Base-by-base conservation (phyloP, 768 basidiomycete genomes). In the Podaxis rugospora region DNA sequence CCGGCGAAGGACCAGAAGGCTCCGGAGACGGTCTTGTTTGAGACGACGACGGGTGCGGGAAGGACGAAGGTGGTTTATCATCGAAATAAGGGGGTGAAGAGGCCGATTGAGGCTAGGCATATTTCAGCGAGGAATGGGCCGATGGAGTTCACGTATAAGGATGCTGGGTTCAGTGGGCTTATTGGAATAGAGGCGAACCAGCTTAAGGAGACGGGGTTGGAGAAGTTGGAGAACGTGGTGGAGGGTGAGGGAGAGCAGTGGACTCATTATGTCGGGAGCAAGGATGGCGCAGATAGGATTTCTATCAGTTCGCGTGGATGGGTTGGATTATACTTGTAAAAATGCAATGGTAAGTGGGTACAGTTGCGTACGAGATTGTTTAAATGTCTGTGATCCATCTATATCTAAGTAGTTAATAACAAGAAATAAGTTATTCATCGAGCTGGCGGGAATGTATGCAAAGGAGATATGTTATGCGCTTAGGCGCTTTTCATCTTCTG, bases 121-220 rank as follows among this genome's bases (percentile, higher is more conserved):
- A 70, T 75, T 51, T 81, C 82, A 4, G 74, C 80, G 14, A 71
- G 72, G 64, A 81, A 79, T 62, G 84, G 77, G 5, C 82, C 85
- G 56, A 68, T 86, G 68, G 82, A 84, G 70, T 70, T 88, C 51
- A 83, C 76, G 2, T 87, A 87, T 69, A 73, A 73, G 59, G 71
- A 83, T 32, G 75, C 84, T 11, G 74, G 77, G 50, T 83, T 80
- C 71, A 78, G 70, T 64, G 85, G 85, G 5, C 75, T 73, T 46
- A 69, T 85, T 51, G 69, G 78, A 32, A 60, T 86, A 35, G 63
- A 72, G 4, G 76, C 83, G 25, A 76, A 71, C 51, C 23, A 47
- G 27, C 18, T 35, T 5, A 81, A 80, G 4, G 79, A 65, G 60
- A 74, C 72, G 25, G 67, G 74, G 5, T 73, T 70, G 23, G 75